A percentile compares a stretch with the other conserved stretches of the same genome.
phyloP scores from a whole-genome alignment of 2,329 filamentous ascomycete genomes.

The Herpotrichia juniperi region DNA sequence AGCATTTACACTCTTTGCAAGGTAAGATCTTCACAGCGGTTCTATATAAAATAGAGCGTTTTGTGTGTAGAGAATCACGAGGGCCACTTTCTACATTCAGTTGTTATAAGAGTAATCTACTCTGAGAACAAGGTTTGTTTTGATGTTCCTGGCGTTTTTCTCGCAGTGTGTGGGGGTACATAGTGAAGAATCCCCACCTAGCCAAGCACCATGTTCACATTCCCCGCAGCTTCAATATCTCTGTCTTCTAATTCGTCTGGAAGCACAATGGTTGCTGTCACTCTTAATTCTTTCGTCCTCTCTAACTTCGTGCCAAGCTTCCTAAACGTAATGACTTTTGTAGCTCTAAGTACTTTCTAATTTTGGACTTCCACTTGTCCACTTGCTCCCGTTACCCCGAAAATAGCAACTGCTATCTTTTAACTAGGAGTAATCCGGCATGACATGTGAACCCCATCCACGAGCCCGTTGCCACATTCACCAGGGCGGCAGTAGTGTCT shows the following conservation, averaged over 20 bases:
- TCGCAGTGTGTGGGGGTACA: too few relatives aligned
- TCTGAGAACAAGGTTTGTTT: too few relatives aligned
- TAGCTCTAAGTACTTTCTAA: slow-evolving; percentile 57
- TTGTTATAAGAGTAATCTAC: too few relatives aligned
- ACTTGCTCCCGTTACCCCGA: slow-evolving; percentile 61
- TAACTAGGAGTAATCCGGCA: slow-evolving; percentile 44
- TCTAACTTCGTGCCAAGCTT: slow-evolving; percentile 54
- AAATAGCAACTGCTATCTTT: slow-evolving; percentile 57
- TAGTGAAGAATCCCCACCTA: too few relatives aligned
- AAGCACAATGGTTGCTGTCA: slow-evolving; percentile 57
- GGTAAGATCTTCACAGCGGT: too few relatives aligned
- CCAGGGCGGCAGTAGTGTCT: slow-evolving; percentile 57
- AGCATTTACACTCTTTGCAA: too few relatives aligned
- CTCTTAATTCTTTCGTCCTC: slow-evolving; percentile 39
- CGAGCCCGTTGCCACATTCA: slow-evolving; percentile 62
- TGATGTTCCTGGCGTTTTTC: too few relatives aligned
- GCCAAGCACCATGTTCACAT: slow-evolving; percentile 62
- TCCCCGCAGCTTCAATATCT: slow-evolving; percentile 55
- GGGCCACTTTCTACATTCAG: too few relatives aligned
- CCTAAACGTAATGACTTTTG: slow-evolving; percentile 58
- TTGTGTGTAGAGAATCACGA: too few relatives aligned
- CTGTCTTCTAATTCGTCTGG: slow-evolving; percentile 45
- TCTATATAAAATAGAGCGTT: too few relatives aligned
- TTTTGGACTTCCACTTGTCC: slow-evolving; percentile 59
- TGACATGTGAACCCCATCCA: slow-evolving; percentile 64